These are phyloP conservation scores for Globisporangium yorkense DNA, from an alignment of 352 stramenopile species.

Conservation along the genomic window DNA sequence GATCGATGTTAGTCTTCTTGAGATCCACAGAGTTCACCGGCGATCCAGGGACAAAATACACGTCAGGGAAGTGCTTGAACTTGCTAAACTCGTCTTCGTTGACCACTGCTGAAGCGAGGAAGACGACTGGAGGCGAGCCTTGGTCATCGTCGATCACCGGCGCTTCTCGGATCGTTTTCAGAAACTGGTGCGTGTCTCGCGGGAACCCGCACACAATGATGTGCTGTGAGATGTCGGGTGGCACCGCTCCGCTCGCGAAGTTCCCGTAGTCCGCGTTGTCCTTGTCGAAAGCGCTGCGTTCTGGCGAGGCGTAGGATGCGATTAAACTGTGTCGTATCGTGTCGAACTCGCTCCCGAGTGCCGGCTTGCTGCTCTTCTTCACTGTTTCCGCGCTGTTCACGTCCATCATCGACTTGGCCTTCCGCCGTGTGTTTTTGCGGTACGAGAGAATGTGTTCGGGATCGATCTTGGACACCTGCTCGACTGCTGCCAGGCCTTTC, in stretches of 20 bases:
- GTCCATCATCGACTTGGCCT: constrained; percentile 37
- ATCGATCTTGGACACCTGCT: constrained; percentile 53
- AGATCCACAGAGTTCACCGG: constrained; percentile 72
- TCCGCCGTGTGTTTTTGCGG: constrained; percentile 60
- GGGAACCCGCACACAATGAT: constrained; percentile 74
- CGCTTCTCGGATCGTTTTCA: constrained; percentile 63
- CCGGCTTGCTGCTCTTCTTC: constrained; percentile 54
- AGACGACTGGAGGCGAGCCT: constrained; percentile 44
- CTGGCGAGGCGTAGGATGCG: constrained; percentile 39
- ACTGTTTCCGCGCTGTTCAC: constrained; percentile 18
- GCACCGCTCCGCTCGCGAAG: constrained; percentile 38
- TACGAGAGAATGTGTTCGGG: constrained; percentile 73
- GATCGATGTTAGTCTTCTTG: constrained; percentile 57
- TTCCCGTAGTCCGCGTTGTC: constrained; percentile 36
- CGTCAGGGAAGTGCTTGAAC: constrained; percentile 40
- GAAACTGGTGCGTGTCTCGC: constrained; percentile 56
- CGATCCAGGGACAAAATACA: constrained; percentile 69
- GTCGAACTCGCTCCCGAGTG: constrained; percentile 50
- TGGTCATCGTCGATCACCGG: constrained; percentile 31
- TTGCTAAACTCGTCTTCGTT: constrained; percentile 51
- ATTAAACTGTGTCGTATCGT: constrained; percentile 55
- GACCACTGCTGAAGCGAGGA: constrained; percentile 41
- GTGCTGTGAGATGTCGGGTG: constrained; percentile 33
- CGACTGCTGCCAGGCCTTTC: constrained; percentile 45
- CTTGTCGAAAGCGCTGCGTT: constrained; percentile 17